Base-by-base conservation (phyloP, 805 yeast species). In the Kuraishia ogatae region DNA sequence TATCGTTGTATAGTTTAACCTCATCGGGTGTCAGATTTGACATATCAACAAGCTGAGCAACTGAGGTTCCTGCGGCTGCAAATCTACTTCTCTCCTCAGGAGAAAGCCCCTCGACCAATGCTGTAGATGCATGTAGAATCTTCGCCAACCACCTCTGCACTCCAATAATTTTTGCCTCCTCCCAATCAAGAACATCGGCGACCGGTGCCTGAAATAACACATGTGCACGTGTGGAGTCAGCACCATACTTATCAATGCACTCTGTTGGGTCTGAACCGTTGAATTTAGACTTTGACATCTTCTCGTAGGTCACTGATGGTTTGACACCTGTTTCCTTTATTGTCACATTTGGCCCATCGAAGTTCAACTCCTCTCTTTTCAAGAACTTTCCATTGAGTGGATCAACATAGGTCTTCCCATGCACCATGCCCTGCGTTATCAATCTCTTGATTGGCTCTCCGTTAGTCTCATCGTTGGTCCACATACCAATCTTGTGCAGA, bases 341-440 rank as follows among this genome's bases (percentile, higher is more conserved):
- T 2, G 68, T 60, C 1, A 86, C 85, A 1, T 66, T 67, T 0
- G 59, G 61, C 0, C 77, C 68, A 53, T 74, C 71, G 2, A 67
- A 48, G 47, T 79, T 84, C 13, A 89, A 66, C 61, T 94, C 97
- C 1, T 85, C 83, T 0, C 96, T 93, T 61, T 83, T 89, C 60
- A 94, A 72, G 66, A 87, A 93, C 55, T 84, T 71, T 0, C 93
- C 94, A 29, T 79, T 85, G 0, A 67, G 69, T 2, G 97, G 94
- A 60, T 92, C 85, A 7, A 75, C 73, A 61, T 67, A 88, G 0
- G 99, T 94, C 64, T 81, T 83, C 2, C 97, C 98, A 58, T 93
- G 97, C 2, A 94, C 99, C 99, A 94, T 94, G 19, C 99, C 99
- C 68, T 93, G 98, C 1, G 97, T 92, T 1, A 93, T 84, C 39